A percentile compares a stretch with the other conserved stretches of the same genome.
Evolutionary conservation across 208 protist species (phyloP).

Genomic region (Crithidia expoeki): DNA sequence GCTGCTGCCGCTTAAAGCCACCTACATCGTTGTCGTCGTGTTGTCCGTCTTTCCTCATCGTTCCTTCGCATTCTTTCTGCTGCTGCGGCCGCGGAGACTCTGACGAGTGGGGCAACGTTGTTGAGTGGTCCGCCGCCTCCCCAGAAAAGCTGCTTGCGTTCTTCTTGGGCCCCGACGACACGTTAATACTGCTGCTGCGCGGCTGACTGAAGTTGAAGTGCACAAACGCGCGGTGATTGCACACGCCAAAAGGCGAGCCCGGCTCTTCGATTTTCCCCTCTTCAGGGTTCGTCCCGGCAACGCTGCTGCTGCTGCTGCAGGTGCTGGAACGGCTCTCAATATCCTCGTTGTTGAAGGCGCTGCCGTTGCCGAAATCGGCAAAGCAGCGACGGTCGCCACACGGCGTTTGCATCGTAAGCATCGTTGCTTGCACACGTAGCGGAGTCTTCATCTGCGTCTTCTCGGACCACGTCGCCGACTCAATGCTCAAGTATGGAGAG

Average conservation of each 20-base stretch:
- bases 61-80: no score
- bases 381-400: neutral
- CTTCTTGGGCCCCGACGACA: neutral
- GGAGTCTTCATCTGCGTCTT: neutral
- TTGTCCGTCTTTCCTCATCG: no score
- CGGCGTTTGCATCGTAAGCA: neutral
- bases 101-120: constrained; percentile 1
- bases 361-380: constrained; percentile 1
- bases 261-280: constrained; percentile 19
- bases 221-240: constrained; percentile 4
- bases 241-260: constrained; percentile 6
- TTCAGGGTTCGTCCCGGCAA: neutral
- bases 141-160: constrained; percentile 10
- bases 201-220: constrained; percentile 11
- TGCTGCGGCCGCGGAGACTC: neutral
- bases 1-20: no score
- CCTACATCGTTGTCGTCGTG: no score
- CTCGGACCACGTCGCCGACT: neutral
- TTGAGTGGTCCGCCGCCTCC: constrained; percentile 3
- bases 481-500: neutral
- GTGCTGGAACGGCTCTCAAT: neutral
- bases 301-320: neutral
- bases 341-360: neutral
- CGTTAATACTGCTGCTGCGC: constrained; percentile 9
- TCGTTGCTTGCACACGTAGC: neutral